These are phyloP conservation scores for Lasiodiplodia sp. DNA, from an alignment of 2,329 filamentous ascomycete genomes.

Conservation along the genomic window DNA sequence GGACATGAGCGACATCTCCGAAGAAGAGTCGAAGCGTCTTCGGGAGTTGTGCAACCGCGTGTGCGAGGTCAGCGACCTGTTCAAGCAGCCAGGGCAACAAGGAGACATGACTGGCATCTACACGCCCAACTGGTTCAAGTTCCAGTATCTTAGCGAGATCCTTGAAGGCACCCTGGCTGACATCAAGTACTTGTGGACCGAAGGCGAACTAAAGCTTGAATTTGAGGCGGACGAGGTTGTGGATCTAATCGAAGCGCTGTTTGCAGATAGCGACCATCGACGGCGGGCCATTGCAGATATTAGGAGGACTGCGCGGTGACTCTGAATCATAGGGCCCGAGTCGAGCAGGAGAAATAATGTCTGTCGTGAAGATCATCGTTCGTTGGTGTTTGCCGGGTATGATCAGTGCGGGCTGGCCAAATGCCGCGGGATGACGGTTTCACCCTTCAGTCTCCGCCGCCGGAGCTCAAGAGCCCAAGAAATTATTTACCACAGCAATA, in stretches of 20 bases:
- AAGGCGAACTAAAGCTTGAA: slow-evolving; percentile 69
- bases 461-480: slow-evolving; percentile 2
- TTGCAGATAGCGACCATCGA: slow-evolving; percentile 67
- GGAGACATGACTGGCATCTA: slow-evolving; percentile 66
- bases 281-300: slow-evolving; percentile 67
- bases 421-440: not conserved
- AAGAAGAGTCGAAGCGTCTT: slow-evolving; percentile 67
- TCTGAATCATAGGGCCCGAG: not conserved
- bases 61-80: slow-evolving; percentile 63
- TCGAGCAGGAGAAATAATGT: not conserved
- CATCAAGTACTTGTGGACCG: slow-evolving; percentile 70
- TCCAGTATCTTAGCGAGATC: slow-evolving; percentile 70
- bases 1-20: slow-evolving; percentile 69
- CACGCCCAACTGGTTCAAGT: slow-evolving; percentile 69
- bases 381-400: not conserved
- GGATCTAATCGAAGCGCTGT: slow-evolving; percentile 69
- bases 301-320: slow-evolving; percentile 37
- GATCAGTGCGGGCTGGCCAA: not conserved
- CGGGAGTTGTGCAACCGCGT: slow-evolving; percentile 64
- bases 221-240: slow-evolving; percentile 68
- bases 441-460: not conserved
- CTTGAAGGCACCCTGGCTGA: slow-evolving; percentile 69
- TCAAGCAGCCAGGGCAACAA: slow-evolving; percentile 53
- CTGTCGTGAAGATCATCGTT: not conserved
- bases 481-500: slow-evolving; percentile 2